These are phyloP conservation scores for Hygrocybe coccinea DNA, from an alignment of 768 basidiomycete genomes.

Conservation along the genomic window DNA sequence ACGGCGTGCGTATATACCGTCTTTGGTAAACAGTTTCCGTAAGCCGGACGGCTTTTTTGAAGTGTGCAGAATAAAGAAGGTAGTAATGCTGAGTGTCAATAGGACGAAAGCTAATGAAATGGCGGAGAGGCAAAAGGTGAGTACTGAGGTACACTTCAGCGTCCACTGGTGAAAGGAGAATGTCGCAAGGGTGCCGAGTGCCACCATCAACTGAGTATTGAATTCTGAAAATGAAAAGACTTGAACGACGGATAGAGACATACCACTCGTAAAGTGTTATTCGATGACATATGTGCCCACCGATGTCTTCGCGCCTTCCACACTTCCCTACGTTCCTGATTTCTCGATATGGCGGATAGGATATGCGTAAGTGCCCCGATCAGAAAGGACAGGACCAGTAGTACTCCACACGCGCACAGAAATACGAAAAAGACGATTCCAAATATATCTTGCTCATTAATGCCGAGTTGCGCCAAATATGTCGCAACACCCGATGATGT, in stretches of 20 bases:
- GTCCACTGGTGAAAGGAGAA: constrained; percentile 1
- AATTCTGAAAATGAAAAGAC: neutral
- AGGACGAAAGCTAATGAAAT: neutral
- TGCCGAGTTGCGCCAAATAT: neutral
- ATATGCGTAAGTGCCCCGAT: neutral
- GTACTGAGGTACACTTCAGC: neutral
- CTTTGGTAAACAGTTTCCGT: neutral
- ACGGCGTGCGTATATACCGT: neutral
- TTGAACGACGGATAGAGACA: neutral
- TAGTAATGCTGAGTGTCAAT: neutral
- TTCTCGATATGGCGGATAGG: neutral
- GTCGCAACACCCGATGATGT: neutral
- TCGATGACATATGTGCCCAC: neutral
- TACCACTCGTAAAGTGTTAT: constrained; percentile 3
- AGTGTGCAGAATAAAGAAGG: neutral
- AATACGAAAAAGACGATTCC: constrained; percentile 1
- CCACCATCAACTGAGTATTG: neutral
- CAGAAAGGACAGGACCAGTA: neutral
- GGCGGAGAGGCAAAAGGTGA: neutral
- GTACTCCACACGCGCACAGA: constrained; percentile 1
- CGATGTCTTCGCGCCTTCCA: neutral
- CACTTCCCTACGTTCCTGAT: neutral
- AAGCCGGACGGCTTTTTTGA: neutral
- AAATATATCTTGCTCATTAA: constrained; percentile 5
- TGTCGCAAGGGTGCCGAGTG: neutral